Evolutionary conservation across 257 asterid species (phyloP).

Genomic region (Solanum boliviense): DNA sequence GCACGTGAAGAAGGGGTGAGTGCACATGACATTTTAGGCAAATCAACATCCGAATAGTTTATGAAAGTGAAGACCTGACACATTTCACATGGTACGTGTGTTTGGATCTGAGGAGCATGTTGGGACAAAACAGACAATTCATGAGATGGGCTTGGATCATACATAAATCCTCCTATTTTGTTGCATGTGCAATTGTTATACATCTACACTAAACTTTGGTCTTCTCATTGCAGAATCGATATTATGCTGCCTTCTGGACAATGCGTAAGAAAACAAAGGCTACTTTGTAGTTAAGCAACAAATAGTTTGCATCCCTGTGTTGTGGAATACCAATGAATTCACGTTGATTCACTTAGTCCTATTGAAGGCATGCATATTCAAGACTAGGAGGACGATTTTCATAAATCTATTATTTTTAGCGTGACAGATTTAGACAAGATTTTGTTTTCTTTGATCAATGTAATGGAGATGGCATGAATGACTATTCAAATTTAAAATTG

Average conservation of each 20-base stretch:
- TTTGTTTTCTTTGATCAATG: neutral
- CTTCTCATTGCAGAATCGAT: constrained; percentile 47
- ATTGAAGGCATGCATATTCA: neutral
- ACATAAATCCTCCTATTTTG: neutral
- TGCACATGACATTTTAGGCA: neutral
- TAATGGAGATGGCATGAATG: neutral
- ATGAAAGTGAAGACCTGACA: neutral
- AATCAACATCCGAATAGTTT: neutral
- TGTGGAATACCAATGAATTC: neutral
- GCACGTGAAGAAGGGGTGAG: neutral
- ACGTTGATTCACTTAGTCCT: neutral
- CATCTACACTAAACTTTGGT: neutral
- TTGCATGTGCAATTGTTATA: neutral
- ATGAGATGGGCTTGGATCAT: neutral
- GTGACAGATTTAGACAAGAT: neutral
- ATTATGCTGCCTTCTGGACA: constrained; percentile 83
- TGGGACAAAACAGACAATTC: neutral
- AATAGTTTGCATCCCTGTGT: neutral
- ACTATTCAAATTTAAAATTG: neutral
- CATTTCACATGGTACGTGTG: neutral
- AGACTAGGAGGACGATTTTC: neutral
- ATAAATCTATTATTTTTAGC: neutral
- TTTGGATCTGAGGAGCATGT: neutral
- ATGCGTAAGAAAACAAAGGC: constrained; percentile 44
- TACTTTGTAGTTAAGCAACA: neutral